Evolutionary conservation across 2,329 filamentous ascomycete genomes (phyloP), one percentile per base, ranked within the genome.

Genomic region (Neurospora sp.): DNA sequence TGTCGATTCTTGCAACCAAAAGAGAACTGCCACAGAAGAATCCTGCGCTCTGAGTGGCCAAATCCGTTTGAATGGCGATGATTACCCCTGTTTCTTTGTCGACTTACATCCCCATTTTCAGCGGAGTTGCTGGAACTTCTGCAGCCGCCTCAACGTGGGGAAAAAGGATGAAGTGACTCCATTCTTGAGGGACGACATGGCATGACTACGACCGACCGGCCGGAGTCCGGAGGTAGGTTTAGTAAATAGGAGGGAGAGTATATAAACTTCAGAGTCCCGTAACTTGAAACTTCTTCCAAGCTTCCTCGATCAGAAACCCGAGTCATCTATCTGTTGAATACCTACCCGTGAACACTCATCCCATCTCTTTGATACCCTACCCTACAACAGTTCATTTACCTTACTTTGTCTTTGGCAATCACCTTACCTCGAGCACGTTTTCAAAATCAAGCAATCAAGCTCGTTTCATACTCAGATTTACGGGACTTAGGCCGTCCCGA

Each of bases 1-100:
- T 70, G 69, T 69, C 72, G 36, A 52, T 62, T 62, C 28, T 62
- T 62, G 52, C 28, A 62, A 33, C 40, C 67, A 67, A 66, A 69
- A 65, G 41, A 46, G 41, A 46, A 10, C 41, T 10, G n/a, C 8
- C 41, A 62, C 33, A 62, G 65, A 66, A 67, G 36, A 72, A 69
- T 23, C 37, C 68, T 57, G 38, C 33, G 2, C 67, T 67, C 69
- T 75, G 72, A 74, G 66, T 75, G 72, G 74, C 67, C 15, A 52
- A 41, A 40, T 65, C 38, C 15, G 17, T 65, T 38, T 38, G 12
- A n/a, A 40, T 66, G 23, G 6, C 19, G 33, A 62, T 17, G 15
- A 28, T 39, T 33, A 57, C 33, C n/a, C 46, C 28, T 33, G 37
- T 36, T 41, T 40, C 37, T 66, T 66, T 36, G 68, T 62, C 28